phyloP scores from a whole-genome alignment of 495 filamentous ascomycete species.

The Trichocladium antarcticum region DNA sequence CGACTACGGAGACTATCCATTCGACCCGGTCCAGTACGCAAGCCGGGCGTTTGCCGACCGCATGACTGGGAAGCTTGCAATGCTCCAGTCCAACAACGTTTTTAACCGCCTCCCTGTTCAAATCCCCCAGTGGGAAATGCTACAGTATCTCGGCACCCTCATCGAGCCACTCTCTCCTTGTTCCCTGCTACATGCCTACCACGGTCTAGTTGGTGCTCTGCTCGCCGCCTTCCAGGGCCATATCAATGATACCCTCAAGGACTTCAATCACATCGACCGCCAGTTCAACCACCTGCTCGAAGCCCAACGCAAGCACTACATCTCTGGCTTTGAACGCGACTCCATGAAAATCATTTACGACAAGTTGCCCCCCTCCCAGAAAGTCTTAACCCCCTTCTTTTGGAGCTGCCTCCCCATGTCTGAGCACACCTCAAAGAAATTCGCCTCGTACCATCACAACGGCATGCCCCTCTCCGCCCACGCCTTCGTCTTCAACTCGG shows the following conservation, averaged over 20 bases:
- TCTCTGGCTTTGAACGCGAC: conserved; percentile 5
- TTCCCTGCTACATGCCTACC: conserved; percentile 40
- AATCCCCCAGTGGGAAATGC: conserved; percentile 14
- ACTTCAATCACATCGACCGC: background rate
- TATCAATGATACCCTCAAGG: conserved; percentile 8
- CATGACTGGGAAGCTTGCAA: conserved; percentile 7
- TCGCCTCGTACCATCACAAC: background rate
- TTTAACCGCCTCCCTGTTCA: conserved; percentile 5
- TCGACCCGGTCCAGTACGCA: conserved; percentile 25
- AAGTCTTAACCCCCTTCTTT: conserved; percentile 24
- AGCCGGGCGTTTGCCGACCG: conserved; percentile 18
- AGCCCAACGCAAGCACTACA: conserved; percentile 24
- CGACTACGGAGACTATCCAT: conserved; percentile 26
- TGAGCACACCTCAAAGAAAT: background rate
- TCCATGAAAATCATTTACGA: conserved; percentile 12
- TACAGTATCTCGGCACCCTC: background rate
- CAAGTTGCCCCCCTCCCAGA: conserved; percentile 19
- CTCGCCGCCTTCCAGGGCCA: conserved; percentile 3
- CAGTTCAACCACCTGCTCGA: conserved; percentile 5
- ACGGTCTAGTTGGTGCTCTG: conserved; percentile 13
- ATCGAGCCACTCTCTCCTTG: background rate
- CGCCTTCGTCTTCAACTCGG: background rate
- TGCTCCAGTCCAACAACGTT: conserved; percentile 13
- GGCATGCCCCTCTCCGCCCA: background rate
- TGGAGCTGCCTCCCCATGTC: conserved; percentile 16